A percentile compares a stretch with the other conserved stretches of the same genome.
Evolutionary conservation across 1,284 basidiomycete genomes (phyloP).

Genomic region (Tranzscheliella williamsii): DNA sequence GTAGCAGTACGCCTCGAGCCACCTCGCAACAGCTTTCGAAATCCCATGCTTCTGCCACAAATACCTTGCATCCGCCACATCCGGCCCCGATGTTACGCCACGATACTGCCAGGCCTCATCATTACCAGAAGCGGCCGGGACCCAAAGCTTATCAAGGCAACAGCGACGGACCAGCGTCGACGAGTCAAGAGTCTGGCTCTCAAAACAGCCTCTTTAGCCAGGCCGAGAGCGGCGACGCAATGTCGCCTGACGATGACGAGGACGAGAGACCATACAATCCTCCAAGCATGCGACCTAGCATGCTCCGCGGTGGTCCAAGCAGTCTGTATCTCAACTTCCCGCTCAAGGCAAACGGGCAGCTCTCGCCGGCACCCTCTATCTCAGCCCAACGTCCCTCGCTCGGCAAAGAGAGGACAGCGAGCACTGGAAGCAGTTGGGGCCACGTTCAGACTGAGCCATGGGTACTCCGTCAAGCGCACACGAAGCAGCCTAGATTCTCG

Average conservation of each 20-base stretch:
- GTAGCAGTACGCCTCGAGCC: conserved; percentile 14
- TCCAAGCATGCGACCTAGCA: conserved; percentile 34
- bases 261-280: conserved; percentile 45
- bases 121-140: conserved; percentile 34
- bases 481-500: conserved; percentile 32
- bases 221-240: conserved; percentile 37
- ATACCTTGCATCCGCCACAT: background rate
- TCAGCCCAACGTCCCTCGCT: conserved; percentile 9
- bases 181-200: conserved; percentile 28
- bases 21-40: conserved; percentile 10
- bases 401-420: conserved; percentile 24
- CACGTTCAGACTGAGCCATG: conserved; percentile 37
- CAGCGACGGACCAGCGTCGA: conserved; percentile 20
- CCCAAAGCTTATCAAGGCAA: conserved; percentile 19
- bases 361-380: conserved; percentile 12
- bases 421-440: conserved; percentile 21
- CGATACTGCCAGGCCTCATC: conserved; percentile 34
- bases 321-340: conserved; percentile 40
- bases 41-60: background rate
- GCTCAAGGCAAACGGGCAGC: conserved; percentile 10
- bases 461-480: conserved; percentile 26
- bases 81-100: conserved; percentile 29
- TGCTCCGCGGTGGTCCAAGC: conserved; percentile 37
- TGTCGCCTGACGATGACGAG: conserved; percentile 46
- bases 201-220: conserved; percentile 46